These are phyloP conservation scores for Trypanosoma vivax DNA, from an alignment of 208 protist species.

Conservation along the genomic window DNA sequence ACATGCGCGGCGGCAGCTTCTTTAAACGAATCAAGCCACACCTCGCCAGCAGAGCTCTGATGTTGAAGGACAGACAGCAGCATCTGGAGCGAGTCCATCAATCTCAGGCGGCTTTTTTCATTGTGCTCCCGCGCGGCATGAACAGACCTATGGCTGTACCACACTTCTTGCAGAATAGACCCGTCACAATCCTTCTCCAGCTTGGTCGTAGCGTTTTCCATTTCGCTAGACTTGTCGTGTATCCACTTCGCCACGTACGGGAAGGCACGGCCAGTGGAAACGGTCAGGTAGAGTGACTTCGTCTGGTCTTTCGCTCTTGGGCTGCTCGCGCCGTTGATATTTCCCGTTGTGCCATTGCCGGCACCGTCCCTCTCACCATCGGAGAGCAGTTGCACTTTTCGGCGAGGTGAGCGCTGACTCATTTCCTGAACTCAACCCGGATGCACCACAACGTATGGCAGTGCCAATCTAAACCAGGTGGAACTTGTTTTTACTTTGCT, in stretches of 20 bases:
- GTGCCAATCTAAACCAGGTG: too few species aligned
- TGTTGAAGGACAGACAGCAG: conserved; percentile 8
- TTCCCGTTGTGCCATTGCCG: not conserved
- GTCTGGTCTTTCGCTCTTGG: conserved; percentile 9
- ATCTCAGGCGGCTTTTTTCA: conserved; percentile 2
- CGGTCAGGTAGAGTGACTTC: conserved; percentile 22
- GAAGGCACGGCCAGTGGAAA: conserved; percentile 29
- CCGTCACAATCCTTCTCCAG: not conserved
- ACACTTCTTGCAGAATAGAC: not conserved
- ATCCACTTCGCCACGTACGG: conserved; percentile 37
- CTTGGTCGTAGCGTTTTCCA: not conserved
- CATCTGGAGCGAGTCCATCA: conserved; percentile 6
- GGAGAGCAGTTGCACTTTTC: too few species aligned
- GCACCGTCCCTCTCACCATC: too few species aligned
- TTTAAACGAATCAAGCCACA: conserved; percentile 17
- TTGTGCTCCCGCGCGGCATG: not conserved
- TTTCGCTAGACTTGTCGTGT: conserved; percentile 9
- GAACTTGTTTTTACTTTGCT: too few species aligned
- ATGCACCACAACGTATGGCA: too few species aligned
- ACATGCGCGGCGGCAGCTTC: conserved; percentile 14
- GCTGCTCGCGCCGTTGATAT: not conserved
- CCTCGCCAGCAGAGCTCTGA: not conserved
- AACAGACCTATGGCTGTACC: not conserved
- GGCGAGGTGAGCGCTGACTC: too few species aligned
- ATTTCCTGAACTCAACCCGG: too few species aligned